Conservation (phyloP, 2,329 filamentous ascomycete genomes). For the Fusarium papillatum region DNA sequence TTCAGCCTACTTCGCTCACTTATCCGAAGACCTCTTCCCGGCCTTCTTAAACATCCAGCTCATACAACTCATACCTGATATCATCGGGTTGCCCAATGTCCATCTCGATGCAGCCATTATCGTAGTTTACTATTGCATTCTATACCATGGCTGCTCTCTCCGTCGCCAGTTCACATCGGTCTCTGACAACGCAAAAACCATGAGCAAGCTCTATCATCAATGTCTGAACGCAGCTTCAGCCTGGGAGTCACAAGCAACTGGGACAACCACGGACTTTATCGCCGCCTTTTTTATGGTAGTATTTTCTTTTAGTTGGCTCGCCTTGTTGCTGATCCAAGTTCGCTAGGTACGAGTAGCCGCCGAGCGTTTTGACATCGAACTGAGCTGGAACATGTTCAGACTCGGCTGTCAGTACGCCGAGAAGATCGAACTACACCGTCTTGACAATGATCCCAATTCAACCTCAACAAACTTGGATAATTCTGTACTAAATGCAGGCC, state of each 20-base stretch:
- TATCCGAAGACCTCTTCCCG: background rate
- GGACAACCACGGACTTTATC: background rate
- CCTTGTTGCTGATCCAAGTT: background rate
- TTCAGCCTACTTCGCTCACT: background rate
- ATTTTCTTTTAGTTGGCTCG: background rate
- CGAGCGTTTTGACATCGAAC: background rate
- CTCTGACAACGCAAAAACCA: background rate
- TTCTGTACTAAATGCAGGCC: background rate
- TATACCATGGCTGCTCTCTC: background rate
- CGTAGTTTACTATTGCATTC: background rate
- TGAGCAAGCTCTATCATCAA: background rate
- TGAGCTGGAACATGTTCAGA: conserved; percentile 3
- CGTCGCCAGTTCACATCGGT: background rate
- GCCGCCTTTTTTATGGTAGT: conserved; percentile 1
- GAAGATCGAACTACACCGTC: background rate
- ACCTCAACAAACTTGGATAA: background rate
- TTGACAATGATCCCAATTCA: background rate
- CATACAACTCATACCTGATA: background rate
- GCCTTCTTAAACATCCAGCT: background rate
- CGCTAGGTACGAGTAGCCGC: background rate
- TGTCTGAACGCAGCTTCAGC: background rate
- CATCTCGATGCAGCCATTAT: background rate
- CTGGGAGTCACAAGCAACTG: background rate
- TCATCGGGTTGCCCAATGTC: background rate
- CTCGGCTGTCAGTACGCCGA: background rate